Conservation (phyloP, 306 rosid genomes). For the Rosa lucieae region DNA sequence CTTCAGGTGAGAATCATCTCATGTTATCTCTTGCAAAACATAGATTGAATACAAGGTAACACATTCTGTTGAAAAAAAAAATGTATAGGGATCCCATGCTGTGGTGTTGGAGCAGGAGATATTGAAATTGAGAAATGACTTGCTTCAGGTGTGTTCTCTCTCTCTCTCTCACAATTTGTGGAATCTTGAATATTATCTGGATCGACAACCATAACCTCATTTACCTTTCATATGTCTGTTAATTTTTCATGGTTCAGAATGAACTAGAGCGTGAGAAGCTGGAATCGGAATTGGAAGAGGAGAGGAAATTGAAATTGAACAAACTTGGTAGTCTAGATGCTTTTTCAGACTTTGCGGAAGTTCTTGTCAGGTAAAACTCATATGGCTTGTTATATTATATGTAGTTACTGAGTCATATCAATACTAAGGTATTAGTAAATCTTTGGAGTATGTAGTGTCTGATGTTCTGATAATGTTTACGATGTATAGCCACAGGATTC, state of each 20-base stretch:
- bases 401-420: too few relatives aligned
- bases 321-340: conserved; percentile 45
- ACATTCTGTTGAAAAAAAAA: background rate
- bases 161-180: background rate
- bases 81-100: conserved; percentile 84
- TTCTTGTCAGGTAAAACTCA: conserved; percentile 58
- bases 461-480: conserved; percentile 21
- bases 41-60: conserved; percentile 18
- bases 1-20: conserved; percentile 62
- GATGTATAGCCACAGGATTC: conserved; percentile 47
- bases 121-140: conserved; percentile 83
- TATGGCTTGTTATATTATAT: background rate
- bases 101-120: conserved; percentile 88
- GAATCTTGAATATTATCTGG: conserved; percentile 13
- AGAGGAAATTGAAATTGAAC: conserved; percentile 73
- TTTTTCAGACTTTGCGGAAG: conserved; percentile 46
- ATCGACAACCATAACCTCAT: conserved; percentile 16
- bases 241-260: conserved; percentile 52
- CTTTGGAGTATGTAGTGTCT: background rate
- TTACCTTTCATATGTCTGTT: conserved; percentile 13
- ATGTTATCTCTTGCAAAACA: conserved; percentile 20
- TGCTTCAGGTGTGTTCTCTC: conserved; percentile 64
- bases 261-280: conserved; percentile 90
- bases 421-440: too few relatives aligned
- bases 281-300: conserved; percentile 78